A percentile compares a stretch with the other conserved stretches of the same genome.
Evolutionary conservation across 225 moss, liverwort and hornwort genomes (phyloP).

Genomic region (Climacium dendroides): DNA sequence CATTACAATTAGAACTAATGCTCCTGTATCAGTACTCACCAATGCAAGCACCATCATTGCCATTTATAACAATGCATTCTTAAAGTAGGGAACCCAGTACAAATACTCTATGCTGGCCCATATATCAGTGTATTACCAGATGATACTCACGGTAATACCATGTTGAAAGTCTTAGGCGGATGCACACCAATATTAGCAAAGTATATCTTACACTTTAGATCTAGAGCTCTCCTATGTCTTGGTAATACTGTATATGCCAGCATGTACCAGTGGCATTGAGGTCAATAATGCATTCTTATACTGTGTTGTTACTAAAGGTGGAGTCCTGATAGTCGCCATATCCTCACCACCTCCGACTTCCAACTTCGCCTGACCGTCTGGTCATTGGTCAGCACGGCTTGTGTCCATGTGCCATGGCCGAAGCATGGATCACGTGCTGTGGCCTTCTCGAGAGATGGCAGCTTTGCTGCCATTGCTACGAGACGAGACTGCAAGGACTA

Average conservation of each 20-base stretch:
- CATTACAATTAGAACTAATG: neutral
- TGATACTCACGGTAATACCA: neutral
- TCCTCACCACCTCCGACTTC: conserved; percentile 84
- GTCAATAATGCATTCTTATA: neutral
- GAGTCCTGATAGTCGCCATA: conserved; percentile 90
- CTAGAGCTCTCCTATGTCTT: neutral
- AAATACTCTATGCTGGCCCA: neutral
- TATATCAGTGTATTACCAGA: neutral
- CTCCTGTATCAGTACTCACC: neutral
- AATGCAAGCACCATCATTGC: neutral
- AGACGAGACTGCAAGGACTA: conserved; percentile 86
- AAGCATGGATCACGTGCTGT: conserved; percentile 65
- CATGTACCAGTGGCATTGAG: neutral
- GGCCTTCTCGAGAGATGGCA: conserved; percentile 69
- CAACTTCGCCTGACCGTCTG: conserved; percentile 81
- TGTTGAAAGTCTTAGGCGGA: neutral
- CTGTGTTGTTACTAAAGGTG: conserved; percentile 17
- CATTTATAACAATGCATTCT: neutral
- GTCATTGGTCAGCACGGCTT: conserved; percentile 87
- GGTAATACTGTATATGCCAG: neutral
- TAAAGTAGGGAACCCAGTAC: neutral
- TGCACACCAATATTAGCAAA: neutral
- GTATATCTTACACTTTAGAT: neutral
- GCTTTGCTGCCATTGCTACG: conserved; percentile 68
- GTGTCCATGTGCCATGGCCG: conserved; percentile 85